These are phyloP conservation scores for Rutstroemia sp. DNA, from an alignment of 2,329 filamentous ascomycete species.

Conservation along the genomic window DNA sequence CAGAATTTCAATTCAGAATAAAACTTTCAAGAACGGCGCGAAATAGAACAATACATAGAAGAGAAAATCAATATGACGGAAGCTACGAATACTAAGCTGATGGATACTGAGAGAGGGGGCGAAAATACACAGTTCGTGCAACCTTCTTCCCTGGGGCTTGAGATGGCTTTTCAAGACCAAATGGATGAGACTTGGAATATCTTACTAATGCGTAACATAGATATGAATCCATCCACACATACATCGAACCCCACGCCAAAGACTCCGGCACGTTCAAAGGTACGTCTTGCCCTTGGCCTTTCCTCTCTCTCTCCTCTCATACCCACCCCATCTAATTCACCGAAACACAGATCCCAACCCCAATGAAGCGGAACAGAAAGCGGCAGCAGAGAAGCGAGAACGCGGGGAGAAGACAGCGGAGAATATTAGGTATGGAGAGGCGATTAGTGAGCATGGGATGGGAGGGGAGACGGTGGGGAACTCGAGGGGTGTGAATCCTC, in stretches of 20 bases:
- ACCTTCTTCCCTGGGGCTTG: not conserved
- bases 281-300: constrained; percentile 21
- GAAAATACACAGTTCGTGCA: constrained; percentile 47
- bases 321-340: not conserved
- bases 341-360: constrained; percentile 8
- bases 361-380: constrained; percentile 6
- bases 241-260: constrained; percentile 42
- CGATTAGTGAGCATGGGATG: constrained; percentile 47
- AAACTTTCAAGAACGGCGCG: not conserved
- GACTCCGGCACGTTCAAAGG: constrained; percentile 49
- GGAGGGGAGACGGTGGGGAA: constrained; percentile 43
- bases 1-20: not conserved
- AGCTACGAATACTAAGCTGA: constrained; percentile 34
- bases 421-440: constrained; percentile 48
- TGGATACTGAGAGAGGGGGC: constrained; percentile 53
- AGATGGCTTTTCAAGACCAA: not conserved
- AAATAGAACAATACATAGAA: not conserved
- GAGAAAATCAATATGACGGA: constrained; percentile 9
- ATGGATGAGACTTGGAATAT: not conserved
- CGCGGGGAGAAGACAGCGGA: constrained; percentile 39
- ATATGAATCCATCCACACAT: constrained; percentile 50
- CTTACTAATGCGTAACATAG: constrained; percentile 26
- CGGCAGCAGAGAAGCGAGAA: constrained; percentile 23
- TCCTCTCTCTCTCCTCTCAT: not conserved
- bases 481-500: not conserved